Percentiles rank a stretch among this genome's conserved stretches.
Conservation (phyloP, 148 eudicot genomes). For the Pharnaceum exiguum region DNA sequence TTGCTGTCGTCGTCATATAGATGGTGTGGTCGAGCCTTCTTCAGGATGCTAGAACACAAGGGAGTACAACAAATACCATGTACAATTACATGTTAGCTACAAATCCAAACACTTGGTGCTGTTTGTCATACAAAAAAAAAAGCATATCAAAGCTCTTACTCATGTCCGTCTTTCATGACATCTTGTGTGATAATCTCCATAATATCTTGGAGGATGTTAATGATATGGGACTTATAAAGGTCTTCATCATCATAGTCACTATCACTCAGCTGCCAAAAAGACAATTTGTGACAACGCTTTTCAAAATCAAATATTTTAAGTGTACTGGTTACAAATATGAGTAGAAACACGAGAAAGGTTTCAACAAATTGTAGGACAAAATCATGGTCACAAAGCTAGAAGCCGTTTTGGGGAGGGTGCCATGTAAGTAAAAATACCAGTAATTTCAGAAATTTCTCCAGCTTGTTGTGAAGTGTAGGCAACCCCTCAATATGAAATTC, state of each 20-base stretch:
- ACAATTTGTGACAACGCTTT: conserved; percentile 21
- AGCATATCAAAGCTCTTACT: conserved; percentile 34
- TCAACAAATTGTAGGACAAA: too few species aligned
- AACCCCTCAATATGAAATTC: conserved; percentile 71
- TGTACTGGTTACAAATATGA: too few species aligned
- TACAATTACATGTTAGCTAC: not conserved
- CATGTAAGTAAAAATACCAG: too few species aligned
- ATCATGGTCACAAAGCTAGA: too few species aligned
- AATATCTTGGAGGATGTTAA: conserved; percentile 89
- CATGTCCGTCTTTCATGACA: conserved; percentile 61
- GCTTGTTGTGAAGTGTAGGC: conserved; percentile 70
- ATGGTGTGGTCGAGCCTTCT: conserved; percentile 31
- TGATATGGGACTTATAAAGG: conserved; percentile 58
- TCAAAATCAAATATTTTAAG: too few species aligned
- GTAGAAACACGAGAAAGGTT: too few species aligned
- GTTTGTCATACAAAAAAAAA: not conserved
- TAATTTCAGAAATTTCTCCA: conserved; percentile 78
- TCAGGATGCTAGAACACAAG: conserved; percentile 40
- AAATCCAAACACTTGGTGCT: not conserved
- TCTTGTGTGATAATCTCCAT: conserved; percentile 83
- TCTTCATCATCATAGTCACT: conserved; percentile 48
- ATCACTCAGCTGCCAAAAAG: conserved; percentile 47
- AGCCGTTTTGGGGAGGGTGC: too few species aligned
- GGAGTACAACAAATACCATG: conserved; percentile 6
- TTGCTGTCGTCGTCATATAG: conserved; percentile 25